Base-by-base conservation (phyloP, 1,284 basidiomycete species). In the Malassezia cuniculi region DNA sequence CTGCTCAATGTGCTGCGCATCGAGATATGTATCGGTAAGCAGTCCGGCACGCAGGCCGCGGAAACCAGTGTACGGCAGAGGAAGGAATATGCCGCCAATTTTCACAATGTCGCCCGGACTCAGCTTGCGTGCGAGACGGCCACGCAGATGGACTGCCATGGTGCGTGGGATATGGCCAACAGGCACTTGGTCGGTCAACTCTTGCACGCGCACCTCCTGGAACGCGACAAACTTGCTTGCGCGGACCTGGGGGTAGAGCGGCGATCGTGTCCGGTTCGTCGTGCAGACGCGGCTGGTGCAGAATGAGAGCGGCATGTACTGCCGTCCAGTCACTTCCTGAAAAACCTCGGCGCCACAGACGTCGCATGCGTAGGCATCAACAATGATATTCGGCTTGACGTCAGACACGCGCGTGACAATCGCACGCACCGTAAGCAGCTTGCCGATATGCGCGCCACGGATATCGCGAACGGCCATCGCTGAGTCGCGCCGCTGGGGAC, bases 151-250 rank as follows among this genome's bases (percentile, higher is more conserved):
- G 20, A 95, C 70, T 0, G 87, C 89, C 93, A 95, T 97, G 2
- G 87, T 87, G 25, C 93, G 81, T 21, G 93, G 93, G 46, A 99
- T 97, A 68, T 99, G 93, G 3, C 93, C 93, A 25, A 97, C 89
- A 16, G 93, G 93, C 0, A 99, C 93, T 79, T 99, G 93, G 64
- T 97, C 93, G 17, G 93, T 84, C 90, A 97, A 93, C 70, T 99
- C 93, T 69, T 99, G 93, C 33, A 99, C 85, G 71, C 93, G 93
- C 52, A 94, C 79, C 69, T 99, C 93, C 67, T 99, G 93, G 75
- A 97, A 99, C 0, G 90, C 86, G 57, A 82, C 84, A 70, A 97
- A 99, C 44, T 93, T 80, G 71, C 84, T 86, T 15, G 93, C 93
- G 24, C 93, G 76, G 3, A 90, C 94, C 70, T 97, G 93, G 82